Conservation (phyloP, 2,329 filamentous ascomycete genomes). For the Salinomyces thailandicus region DNA sequence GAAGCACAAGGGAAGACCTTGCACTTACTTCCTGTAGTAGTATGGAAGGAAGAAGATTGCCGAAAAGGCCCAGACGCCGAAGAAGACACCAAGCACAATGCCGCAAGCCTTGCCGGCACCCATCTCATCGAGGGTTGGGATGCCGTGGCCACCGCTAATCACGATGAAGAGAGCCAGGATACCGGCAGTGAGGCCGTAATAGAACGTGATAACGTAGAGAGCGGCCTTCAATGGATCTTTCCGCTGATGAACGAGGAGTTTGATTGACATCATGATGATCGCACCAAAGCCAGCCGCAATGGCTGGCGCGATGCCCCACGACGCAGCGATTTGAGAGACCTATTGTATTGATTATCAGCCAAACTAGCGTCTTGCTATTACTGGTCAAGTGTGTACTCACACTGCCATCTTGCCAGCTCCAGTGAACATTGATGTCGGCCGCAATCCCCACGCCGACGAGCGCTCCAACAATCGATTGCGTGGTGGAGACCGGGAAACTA, state of each 20-base stretch:
- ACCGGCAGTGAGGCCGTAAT: slow-evolving; percentile 36
- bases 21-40: slow-evolving; percentile 40
- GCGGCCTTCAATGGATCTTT: slow-evolving; percentile 38
- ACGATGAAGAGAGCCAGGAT: slow-evolving; percentile 48
- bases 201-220: slow-evolving; percentile 37
- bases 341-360: too few species aligned
- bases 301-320: slow-evolving; percentile 32
- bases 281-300: slow-evolving; percentile 38
- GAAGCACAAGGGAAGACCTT: too few species aligned
- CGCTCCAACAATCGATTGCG: slow-evolving; percentile 40
- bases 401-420: slow-evolving; percentile 30
- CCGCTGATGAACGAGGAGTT: slow-evolving; percentile 39
- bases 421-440: slow-evolving; percentile 21
- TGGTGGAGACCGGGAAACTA: slow-evolving; percentile 49
- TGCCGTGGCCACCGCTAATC: slow-evolving; percentile 19
- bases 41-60: slow-evolving; percentile 48
- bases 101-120: slow-evolving; percentile 37
- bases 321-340: slow-evolving; percentile 27
- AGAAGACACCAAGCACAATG: slow-evolving; percentile 44
- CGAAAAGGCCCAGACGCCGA: slow-evolving; percentile 39
- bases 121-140: slow-evolving; percentile 6
- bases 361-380: too few species aligned
- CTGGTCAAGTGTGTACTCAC: too few species aligned
- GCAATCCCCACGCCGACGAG: slow-evolving; percentile 40
- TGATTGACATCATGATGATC: slow-evolving; percentile 37